phyloP scores from a whole-genome alignment of 2,329 filamentous ascomycete genomes.

The Fusarium albosuccineum region DNA sequence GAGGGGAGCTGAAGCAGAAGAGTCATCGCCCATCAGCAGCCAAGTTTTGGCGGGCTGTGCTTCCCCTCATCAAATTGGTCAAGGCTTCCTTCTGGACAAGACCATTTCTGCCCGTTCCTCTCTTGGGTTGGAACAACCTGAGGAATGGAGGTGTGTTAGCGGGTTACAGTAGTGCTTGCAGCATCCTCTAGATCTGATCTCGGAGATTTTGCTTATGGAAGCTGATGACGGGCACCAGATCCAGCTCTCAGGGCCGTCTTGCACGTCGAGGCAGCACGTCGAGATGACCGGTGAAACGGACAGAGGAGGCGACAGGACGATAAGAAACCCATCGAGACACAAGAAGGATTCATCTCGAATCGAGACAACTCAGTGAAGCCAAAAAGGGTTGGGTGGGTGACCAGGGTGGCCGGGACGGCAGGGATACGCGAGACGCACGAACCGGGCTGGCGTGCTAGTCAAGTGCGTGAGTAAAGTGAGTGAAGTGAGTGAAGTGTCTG shows the following conservation, averaged over 20 bases:
- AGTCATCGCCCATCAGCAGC: constrained; percentile 44
- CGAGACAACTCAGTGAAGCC: constrained; percentile 34
- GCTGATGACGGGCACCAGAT: neutral
- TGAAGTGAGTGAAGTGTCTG: constrained; percentile 30
- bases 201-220: constrained; percentile 14
- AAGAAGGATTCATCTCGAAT: constrained; percentile 27
- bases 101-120: constrained; percentile 17
- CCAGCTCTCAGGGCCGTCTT: neutral
- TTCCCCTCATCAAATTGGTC: constrained; percentile 29
- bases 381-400: constrained; percentile 43
- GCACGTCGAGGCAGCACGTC: neutral
- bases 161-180: constrained; percentile 11
- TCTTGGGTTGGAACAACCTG: constrained; percentile 12
- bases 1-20: constrained; percentile 35
- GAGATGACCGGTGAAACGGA: constrained; percentile 7
- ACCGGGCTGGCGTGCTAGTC: constrained; percentile 42
- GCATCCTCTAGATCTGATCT: constrained; percentile 10
- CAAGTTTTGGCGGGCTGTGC: constrained; percentile 34
- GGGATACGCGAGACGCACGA: constrained; percentile 48
- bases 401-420: constrained; percentile 41
- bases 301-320: constrained; percentile 7
- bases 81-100: constrained; percentile 25
- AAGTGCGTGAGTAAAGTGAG: constrained; percentile 29
- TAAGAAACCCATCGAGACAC: constrained; percentile 23
- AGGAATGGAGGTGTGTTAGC: constrained; percentile 3